phyloP scores from a whole-genome alignment of 1,139 yeast genomes.

The Kluyveromyces marxianus region DNA sequence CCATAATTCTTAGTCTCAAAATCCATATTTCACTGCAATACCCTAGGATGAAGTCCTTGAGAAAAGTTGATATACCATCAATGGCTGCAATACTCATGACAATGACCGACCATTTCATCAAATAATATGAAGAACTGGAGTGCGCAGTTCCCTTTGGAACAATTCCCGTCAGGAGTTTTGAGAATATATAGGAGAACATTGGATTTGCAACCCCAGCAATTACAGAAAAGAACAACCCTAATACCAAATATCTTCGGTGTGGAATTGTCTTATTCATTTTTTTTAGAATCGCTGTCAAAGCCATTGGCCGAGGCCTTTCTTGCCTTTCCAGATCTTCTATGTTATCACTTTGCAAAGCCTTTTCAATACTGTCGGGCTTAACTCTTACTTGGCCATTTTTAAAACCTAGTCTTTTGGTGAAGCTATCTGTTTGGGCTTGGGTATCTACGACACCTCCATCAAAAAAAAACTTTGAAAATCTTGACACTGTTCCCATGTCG shows the following conservation, averaged over 20 bases:
- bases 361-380: background rate
- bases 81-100: slow-evolving; percentile 52
- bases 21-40: slow-evolving; percentile 67
- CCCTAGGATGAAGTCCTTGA: slow-evolving; percentile 44
- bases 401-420: background rate
- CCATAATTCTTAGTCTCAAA: slow-evolving; percentile 41
- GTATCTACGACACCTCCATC: background rate
- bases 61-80: slow-evolving; percentile 53
- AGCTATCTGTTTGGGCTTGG: background rate
- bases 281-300: slow-evolving; percentile 33
- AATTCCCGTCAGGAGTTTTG: slow-evolving; percentile 56
- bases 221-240: slow-evolving; percentile 50
- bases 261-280: slow-evolving; percentile 34
- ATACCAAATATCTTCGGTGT: slow-evolving; percentile 33
- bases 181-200: slow-evolving; percentile 66
- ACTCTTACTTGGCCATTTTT: background rate
- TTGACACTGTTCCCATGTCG: background rate
- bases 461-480: background rate
- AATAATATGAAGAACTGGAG: slow-evolving; percentile 32
- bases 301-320: slow-evolving; percentile 20
- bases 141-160: slow-evolving; percentile 33
- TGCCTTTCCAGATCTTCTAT: slow-evolving; percentile 2
- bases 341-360: background rate
- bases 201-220: slow-evolving; percentile 65
- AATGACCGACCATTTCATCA: slow-evolving; percentile 59